A percentile compares a stretch with the other conserved stretches of the same genome.
phyloP scores from a whole-genome alignment of 148 eudicot species.

The Chenopodium berlandieri region DNA sequence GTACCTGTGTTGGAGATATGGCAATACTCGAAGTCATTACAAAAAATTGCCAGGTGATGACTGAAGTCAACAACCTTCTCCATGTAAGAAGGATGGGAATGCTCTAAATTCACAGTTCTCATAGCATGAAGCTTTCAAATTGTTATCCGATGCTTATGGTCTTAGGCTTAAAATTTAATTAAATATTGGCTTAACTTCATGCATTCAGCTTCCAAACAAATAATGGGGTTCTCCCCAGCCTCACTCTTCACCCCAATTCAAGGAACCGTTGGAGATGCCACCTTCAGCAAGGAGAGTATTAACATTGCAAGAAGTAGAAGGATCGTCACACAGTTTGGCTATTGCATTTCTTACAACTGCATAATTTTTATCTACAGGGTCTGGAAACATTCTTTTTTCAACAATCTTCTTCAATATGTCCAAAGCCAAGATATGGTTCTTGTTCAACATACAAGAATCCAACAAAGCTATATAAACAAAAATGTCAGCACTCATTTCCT shows the following conservation, averaged over 20 bases:
- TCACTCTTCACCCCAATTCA: conserved; percentile 15
- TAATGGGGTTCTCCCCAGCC: not conserved
- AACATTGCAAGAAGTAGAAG: conserved; percentile 36
- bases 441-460: conserved; percentile 43
- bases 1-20: conserved; percentile 2
- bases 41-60: not conserved
- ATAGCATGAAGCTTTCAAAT: conserved; percentile 7
- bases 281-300: conserved; percentile 41
- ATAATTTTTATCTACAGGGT: conserved; percentile 43
- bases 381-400: conserved; percentile 37
- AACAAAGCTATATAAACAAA: conserved; percentile 46
- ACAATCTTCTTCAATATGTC: conserved; percentile 53
- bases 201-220: conserved; percentile 4
- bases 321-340: conserved; percentile 43
- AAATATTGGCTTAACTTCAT: not conserved
- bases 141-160: not conserved
- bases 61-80: not conserved
- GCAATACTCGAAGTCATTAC: not conserved
- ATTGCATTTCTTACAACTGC: conserved; percentile 45
- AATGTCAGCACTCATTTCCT: conserved; percentile 49
- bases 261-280: conserved; percentile 32
- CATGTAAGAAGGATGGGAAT: not conserved
- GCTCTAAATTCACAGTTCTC: not conserved
- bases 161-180: not conserved
- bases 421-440: conserved; percentile 46